Evolutionary conservation across 352 stramenopile species (phyloP), one percentile per base, ranked within the genome.

Genomic region (Phytophthora nicotianae): DNA sequence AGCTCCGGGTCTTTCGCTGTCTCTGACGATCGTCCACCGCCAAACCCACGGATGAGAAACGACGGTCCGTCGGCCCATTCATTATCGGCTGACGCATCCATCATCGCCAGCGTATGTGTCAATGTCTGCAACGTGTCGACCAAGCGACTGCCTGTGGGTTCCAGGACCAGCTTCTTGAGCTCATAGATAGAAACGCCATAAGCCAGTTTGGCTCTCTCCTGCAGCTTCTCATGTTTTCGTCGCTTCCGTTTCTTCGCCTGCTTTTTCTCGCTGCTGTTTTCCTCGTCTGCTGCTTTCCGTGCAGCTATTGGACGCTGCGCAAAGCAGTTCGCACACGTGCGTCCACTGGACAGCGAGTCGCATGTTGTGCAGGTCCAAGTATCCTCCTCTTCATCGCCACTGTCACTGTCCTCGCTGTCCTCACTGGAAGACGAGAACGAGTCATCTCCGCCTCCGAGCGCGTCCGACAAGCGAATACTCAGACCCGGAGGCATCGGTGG

Each of bases 51-150:
- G 26, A 91, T 68, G 16, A 91, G 72, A 16, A 93, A 76, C 16
- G 80, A 76, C 7, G 64, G 62, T 13, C 68, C 72, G 33, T 89
- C 81, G 0, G 77, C 78, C 81, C 83, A 91, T 46, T 89, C 83
- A 16, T 78, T 80, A 41, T 93, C 86, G 0, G 79, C 68, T 6
- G 86, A 95, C 19, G 86, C 86, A 55, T 95, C 86, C 74, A 90
- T 88, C 84, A 95, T 93, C 2, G 86, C 86, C 26, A 95, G 35
- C 16, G 85, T 92, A 58, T 95, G 86, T 10, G 86, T 95, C 53
- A 95, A 61, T 10, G 83, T 78, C 62, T 93, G 86, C 52, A 95
- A 57, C 20, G 75, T 89, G 50, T 90, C 83, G 4, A 79, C 59
- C 14, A 95, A 69, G 10, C 64, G 57, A 51, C 58, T 65, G 21